These are phyloP conservation scores for Hypoxylon subgilvum DNA, from an alignment of 495 filamentous ascomycete genomes.

Conservation along the genomic window DNA sequence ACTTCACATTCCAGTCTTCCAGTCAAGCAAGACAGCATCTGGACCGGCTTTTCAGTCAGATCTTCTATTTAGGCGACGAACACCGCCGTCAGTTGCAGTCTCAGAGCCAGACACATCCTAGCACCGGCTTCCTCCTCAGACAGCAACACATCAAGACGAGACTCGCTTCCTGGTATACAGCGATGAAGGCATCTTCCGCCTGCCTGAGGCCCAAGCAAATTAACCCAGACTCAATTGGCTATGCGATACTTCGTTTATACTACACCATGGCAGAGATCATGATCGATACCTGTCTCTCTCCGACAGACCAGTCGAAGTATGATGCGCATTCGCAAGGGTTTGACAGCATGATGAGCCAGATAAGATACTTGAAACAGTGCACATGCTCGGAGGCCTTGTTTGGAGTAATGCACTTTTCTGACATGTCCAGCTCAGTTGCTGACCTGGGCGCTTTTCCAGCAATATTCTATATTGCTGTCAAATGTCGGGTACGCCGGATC, in stretches of 20 bases:
- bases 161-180: constrained; percentile 35
- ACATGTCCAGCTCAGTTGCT: constrained; percentile 44
- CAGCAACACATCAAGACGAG: constrained; percentile 22
- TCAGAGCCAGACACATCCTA: background rate
- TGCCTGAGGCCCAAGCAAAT: background rate
- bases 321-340: constrained; percentile 53
- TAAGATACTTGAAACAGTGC: constrained; percentile 40
- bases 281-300: constrained; percentile 45
- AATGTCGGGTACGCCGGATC: constrained; percentile 59
- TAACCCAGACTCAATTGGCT: constrained; percentile 10
- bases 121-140: background rate
- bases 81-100: constrained; percentile 4
- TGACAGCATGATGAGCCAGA: constrained; percentile 39
- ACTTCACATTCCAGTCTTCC: constrained; percentile 33
- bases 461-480: constrained; percentile 60
- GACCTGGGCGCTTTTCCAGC: constrained; percentile 60
- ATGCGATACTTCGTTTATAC: constrained; percentile 49
- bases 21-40: constrained; percentile 39
- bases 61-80: constrained; percentile 37
- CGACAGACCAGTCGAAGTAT: constrained; percentile 47
- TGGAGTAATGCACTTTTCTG: constrained; percentile 5
- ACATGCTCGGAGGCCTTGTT: background rate
- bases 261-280: constrained; percentile 58
- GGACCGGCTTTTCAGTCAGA: constrained; percentile 42
- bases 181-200: constrained; percentile 21